Conservation (phyloP, 2,329 filamentous ascomycete genomes). For the Didymella segeticola region DNA sequence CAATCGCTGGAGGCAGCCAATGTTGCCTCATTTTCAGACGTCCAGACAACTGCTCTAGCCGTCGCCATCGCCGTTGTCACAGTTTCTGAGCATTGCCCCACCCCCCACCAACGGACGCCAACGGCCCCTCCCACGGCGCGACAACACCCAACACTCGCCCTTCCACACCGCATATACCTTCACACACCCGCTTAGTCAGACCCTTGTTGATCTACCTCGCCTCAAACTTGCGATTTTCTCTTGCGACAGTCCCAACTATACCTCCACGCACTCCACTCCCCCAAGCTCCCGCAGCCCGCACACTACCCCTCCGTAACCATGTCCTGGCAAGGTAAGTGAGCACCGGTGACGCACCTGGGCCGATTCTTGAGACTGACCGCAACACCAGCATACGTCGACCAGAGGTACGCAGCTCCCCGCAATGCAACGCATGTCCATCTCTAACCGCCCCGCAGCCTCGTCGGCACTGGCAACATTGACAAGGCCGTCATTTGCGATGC, state of each 20-base stretch:
- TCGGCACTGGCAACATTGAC: conserved; percentile 53
- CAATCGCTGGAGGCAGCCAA: conserved; percentile 1
- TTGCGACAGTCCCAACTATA: conserved; percentile 19
- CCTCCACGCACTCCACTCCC: conserved; percentile 17
- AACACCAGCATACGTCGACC: conserved; percentile 50
- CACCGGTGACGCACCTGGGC: conserved; percentile 19
- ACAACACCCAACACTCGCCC: conserved; percentile 25
- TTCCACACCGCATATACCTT: conserved; percentile 35
- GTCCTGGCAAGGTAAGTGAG: conserved; percentile 54
- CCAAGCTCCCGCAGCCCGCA: conserved; percentile 32
- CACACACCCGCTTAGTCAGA: conserved; percentile 34
- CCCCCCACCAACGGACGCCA: conserved; percentile 17
- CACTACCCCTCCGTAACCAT: conserved; percentile 43
- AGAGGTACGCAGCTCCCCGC: conserved; percentile 38
- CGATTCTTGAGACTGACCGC: conserved; percentile 28
- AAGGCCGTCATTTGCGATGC: conserved; percentile 60
- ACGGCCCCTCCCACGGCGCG: conserved; percentile 26
- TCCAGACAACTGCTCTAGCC: background rate
- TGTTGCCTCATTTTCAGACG: conserved; percentile 1
- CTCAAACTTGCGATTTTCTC: conserved; percentile 24
- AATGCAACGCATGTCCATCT: background rate
- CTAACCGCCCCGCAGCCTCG: conserved; percentile 45
- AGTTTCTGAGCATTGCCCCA: conserved; percentile 2
- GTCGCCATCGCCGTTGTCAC: conserved; percentile 10
- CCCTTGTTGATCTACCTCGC: conserved; percentile 22